A percentile compares a stretch with the other conserved stretches of the same genome.
Conservation (phyloP, 208 protist genomes). For the Lotmaria passim region DNA sequence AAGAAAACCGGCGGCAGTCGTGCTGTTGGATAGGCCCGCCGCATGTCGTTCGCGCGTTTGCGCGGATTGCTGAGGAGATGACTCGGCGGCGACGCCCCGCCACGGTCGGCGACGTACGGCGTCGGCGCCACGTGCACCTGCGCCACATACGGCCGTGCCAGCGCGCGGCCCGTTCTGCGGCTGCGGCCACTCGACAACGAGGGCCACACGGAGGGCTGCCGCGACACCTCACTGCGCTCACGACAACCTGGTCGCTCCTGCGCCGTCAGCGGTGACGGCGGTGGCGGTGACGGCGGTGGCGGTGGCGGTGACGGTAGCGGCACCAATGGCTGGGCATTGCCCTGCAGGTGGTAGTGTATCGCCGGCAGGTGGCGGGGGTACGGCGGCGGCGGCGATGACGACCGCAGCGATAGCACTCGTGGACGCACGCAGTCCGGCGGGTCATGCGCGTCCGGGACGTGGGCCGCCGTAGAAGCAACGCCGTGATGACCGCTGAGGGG, state of each 20-base stretch:
- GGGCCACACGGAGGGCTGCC: slow-evolving; percentile 7
- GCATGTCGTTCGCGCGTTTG: slow-evolving; percentile 15
- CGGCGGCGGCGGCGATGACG: background rate
- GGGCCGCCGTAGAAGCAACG: background rate
- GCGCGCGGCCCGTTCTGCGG: background rate
- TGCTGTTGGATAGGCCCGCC: slow-evolving; percentile 1
- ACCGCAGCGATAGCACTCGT: slow-evolving; percentile 11
- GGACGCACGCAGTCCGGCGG: slow-evolving; percentile 5
- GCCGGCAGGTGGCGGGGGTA: slow-evolving; percentile 11
- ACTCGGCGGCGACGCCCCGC: background rate
- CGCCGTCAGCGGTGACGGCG: background rate
- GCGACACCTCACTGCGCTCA: slow-evolving; percentile 24
- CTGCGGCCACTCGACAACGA: slow-evolving; percentile 4
- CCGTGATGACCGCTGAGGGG: background rate
- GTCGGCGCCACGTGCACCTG: slow-evolving; percentile 15
- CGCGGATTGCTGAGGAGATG: slow-evolving; percentile 26
- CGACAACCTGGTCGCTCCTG: slow-evolving; percentile 42
- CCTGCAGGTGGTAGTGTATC: slow-evolving; percentile 10
- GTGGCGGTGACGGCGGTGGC: background rate
- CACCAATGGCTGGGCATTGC: slow-evolving; percentile 2
- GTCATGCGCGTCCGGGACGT: background rate
- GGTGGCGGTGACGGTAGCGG: background rate
- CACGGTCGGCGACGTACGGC: slow-evolving; percentile 13
- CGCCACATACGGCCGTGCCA: slow-evolving; percentile 21
- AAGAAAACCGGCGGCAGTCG: slow-evolving; percentile 20